Conservation (phyloP, 2,329 filamentous ascomycete species). For the Thelonectria olida region DNA sequence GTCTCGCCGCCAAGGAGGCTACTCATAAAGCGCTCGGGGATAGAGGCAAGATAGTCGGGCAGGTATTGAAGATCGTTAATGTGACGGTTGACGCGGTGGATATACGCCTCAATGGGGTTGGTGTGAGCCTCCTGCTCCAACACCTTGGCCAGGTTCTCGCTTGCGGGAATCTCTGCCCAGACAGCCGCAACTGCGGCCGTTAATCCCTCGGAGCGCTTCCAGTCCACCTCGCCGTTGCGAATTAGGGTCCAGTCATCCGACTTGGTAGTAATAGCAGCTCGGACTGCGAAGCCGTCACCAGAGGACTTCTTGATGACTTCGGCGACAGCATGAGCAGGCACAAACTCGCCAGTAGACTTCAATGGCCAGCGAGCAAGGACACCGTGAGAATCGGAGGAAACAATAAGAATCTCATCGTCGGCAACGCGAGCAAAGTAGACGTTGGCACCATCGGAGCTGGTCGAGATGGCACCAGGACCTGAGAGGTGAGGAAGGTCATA, state of each 20-base stretch:
- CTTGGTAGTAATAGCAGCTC: conserved; percentile 75
- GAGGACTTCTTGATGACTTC: conserved; percentile 81
- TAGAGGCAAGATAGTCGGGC: conserved; percentile 74
- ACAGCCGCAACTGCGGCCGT: conserved; percentile 81
- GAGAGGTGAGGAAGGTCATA: conserved; percentile 80
- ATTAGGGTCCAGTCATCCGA: conserved; percentile 83
- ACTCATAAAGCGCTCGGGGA: conserved; percentile 75
- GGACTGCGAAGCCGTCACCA: conserved; percentile 75
- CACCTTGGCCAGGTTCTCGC: conserved; percentile 79
- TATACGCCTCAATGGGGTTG: conserved; percentile 82
- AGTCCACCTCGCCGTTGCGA: conserved; percentile 81
- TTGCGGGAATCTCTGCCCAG: conserved; percentile 80
- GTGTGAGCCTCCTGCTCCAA: conserved; percentile 88
- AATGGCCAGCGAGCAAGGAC: conserved; percentile 79
- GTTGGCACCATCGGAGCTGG: conserved; percentile 79
- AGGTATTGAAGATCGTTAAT: conserved; percentile 79
- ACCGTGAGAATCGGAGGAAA: conserved; percentile 81
- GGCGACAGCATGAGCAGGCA: conserved; percentile 74
- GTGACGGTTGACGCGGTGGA: conserved; percentile 87
- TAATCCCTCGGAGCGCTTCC: conserved; percentile 84
- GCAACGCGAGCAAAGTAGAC: conserved; percentile 91
- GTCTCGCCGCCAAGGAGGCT: conserved; percentile 69
- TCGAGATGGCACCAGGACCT: conserved; percentile 79
- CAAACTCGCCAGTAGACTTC: conserved; percentile 53
- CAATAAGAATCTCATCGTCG: conserved; percentile 74